These are phyloP conservation scores for Schizophyllum commune DNA, from an alignment of 1,284 basidiomycete genomes.

Conservation along the genomic window DNA sequence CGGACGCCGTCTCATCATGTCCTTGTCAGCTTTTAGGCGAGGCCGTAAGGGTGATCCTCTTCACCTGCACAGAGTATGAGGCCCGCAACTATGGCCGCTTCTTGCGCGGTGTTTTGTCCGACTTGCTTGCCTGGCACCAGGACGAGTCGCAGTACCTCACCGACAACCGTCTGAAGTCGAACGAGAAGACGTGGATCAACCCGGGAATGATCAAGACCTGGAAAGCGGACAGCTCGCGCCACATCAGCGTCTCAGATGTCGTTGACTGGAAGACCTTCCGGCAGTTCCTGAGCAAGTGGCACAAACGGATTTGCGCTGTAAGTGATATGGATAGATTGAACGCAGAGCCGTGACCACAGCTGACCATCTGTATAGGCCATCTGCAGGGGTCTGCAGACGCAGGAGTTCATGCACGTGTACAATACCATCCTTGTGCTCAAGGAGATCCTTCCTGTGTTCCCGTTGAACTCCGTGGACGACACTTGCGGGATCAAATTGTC, in stretches of 20 bases:
- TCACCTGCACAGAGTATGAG: slow-evolving; percentile 93
- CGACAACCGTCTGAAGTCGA: slow-evolving; percentile 39
- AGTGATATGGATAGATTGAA: slow-evolving; percentile 4
- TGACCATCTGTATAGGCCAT: neutral
- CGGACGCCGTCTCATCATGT: slow-evolving; percentile 7
- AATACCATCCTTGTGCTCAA: slow-evolving; percentile 88
- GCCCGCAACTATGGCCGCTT: slow-evolving; percentile 93
- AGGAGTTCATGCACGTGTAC: slow-evolving; percentile 93
- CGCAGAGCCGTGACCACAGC: neutral
- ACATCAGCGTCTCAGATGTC: slow-evolving; percentile 31
- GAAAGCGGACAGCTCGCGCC: neutral
- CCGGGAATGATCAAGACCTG: neutral
- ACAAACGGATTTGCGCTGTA: slow-evolving; percentile 64
- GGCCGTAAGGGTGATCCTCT: slow-evolving; percentile 78
- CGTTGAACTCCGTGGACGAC: slow-evolving; percentile 51
- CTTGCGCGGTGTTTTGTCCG: slow-evolving; percentile 70
- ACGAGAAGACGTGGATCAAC: neutral
- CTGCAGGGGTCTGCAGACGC: slow-evolving; percentile 43
- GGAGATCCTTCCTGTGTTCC: slow-evolving; percentile 84
- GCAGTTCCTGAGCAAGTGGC: slow-evolving; percentile 74
- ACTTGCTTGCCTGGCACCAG: slow-evolving; percentile 71
- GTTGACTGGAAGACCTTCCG: slow-evolving; percentile 68
- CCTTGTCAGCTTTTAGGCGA: slow-evolving; percentile 66
- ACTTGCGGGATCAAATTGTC: slow-evolving; percentile 54
- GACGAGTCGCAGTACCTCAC: slow-evolving; percentile 60